A percentile compares a stretch with the other conserved stretches of the same genome.
Evolutionary conservation across 163 green algal species (phyloP).

Genomic region (Scenedesmus sp.): DNA sequence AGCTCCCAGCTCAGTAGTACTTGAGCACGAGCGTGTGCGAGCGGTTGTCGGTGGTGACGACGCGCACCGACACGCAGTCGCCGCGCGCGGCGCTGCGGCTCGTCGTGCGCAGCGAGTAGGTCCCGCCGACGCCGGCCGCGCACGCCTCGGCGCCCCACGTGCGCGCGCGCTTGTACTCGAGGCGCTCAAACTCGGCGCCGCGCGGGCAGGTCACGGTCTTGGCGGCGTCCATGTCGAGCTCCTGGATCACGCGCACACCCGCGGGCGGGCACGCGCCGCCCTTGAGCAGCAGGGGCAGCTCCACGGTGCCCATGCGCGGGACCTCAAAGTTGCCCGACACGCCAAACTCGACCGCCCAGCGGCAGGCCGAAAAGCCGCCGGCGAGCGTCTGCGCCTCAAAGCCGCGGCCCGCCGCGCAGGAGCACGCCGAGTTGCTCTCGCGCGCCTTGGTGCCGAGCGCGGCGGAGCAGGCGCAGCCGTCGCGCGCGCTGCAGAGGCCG

Average conservation of each 20-base stretch:
- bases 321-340: slow-evolving; percentile 14
- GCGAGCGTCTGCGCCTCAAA: not conserved
- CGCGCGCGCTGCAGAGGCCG: slow-evolving; percentile 15
- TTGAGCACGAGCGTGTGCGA: slow-evolving; percentile 4
- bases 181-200: slow-evolving; percentile 12
- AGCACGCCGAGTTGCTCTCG: not conserved
- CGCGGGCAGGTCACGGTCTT: slow-evolving; percentile 18
- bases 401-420: not conserved
- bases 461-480: slow-evolving; percentile 15
- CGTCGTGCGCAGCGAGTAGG: slow-evolving; percentile 22
- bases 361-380: slow-evolving; percentile 3
- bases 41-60: not conserved
- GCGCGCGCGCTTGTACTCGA: slow-evolving; percentile 3
- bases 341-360: slow-evolving; percentile 12
- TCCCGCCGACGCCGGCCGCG: not conserved
- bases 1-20: slow-evolving; percentile 29
- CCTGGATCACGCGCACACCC: not conserved
- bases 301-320: slow-evolving; percentile 16
- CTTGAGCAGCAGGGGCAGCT: slow-evolving; percentile 10
- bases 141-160: slow-evolving; percentile 5
- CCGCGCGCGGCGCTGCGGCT: not conserved
- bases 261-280: not conserved
- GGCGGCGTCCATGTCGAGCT: not conserved
- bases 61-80: not conserved
- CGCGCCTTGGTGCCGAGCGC: not conserved